phyloP scores from a whole-genome alignment of 805 yeast species.

The Suhomyces sp. region DNA sequence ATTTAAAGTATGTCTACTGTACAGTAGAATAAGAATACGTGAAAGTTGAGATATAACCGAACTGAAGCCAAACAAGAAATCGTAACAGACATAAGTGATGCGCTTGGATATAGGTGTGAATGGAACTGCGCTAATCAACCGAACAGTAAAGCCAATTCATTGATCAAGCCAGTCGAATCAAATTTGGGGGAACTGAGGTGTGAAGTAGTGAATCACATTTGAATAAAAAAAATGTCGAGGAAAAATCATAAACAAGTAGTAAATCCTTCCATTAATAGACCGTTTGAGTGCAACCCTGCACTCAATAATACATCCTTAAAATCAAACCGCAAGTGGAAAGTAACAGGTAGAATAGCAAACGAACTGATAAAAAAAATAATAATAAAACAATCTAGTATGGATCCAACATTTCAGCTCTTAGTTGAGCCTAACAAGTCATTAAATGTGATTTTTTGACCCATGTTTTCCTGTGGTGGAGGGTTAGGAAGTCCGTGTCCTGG shows the following conservation, averaged over 20 bases:
- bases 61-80: background rate
- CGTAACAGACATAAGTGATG: constrained; percentile 1
- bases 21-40: background rate
- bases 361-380: background rate
- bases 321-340: background rate
- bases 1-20: background rate
- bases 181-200: background rate
- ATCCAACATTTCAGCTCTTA: constrained; percentile 9
- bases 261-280: background rate
- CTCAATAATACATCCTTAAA: constrained; percentile 1
- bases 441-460: constrained; percentile 40
- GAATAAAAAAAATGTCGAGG: background rate
- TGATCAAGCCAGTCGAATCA: constrained; percentile 6
- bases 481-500: constrained; percentile 1
- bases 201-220: background rate
- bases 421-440: constrained; percentile 37
- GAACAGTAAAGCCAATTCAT: constrained; percentile 1
- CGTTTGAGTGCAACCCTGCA: constrained; percentile 1
- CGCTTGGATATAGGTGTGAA: background rate
- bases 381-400: background rate
- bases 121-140: background rate
- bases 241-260: background rate
- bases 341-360: background rate
- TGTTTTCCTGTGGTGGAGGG: constrained; percentile 1
- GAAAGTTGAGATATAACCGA: background rate